Conservation (phyloP, 163 green algal species). For the Chloromonas sp. region DNA sequence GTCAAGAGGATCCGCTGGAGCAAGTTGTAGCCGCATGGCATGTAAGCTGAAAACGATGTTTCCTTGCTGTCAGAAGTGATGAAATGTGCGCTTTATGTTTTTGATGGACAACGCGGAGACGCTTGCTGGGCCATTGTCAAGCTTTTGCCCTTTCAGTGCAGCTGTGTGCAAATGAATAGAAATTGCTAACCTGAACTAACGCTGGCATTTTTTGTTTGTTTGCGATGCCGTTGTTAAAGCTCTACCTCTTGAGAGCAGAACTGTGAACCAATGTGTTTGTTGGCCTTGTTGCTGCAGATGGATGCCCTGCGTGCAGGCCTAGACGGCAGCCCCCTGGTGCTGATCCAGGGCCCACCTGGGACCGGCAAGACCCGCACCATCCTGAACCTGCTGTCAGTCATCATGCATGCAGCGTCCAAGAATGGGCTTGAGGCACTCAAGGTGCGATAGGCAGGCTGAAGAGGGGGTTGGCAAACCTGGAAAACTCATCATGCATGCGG, state of each 20-base stretch:
- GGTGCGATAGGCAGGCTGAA: not conserved
- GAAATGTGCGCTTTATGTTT: not conserved
- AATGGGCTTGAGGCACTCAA: slow-evolving; percentile 29
- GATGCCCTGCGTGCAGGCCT: slow-evolving; percentile 56
- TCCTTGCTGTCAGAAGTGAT: not conserved
- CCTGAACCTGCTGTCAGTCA: slow-evolving; percentile 80
- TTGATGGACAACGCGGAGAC: not conserved
- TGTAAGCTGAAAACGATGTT: not conserved
- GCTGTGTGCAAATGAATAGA: not conserved
- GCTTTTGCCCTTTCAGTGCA: not conserved
- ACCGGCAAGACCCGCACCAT: slow-evolving; percentile 96
- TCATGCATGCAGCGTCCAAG: slow-evolving; percentile 73
- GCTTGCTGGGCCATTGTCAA: not conserved
- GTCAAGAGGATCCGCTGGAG: not conserved
- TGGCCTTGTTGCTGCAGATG: slow-evolving; percentile 7
- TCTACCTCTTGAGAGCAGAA: not conserved
- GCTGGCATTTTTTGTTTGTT: too few species aligned
- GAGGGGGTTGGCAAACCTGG: not conserved
- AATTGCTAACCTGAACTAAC: too few species aligned
- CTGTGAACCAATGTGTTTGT: not conserved
- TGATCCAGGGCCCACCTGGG: slow-evolving; percentile 87
- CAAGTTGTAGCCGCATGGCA: not conserved
- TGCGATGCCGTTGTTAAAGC: too few species aligned
- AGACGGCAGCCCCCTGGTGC: slow-evolving; percentile 64
- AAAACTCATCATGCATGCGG: too few species aligned